A percentile compares a stretch with the other conserved stretches of the same genome.
Conservation (phyloP, 2,329 filamentous ascomycete genomes). For the Bipolaris gigantea region DNA sequence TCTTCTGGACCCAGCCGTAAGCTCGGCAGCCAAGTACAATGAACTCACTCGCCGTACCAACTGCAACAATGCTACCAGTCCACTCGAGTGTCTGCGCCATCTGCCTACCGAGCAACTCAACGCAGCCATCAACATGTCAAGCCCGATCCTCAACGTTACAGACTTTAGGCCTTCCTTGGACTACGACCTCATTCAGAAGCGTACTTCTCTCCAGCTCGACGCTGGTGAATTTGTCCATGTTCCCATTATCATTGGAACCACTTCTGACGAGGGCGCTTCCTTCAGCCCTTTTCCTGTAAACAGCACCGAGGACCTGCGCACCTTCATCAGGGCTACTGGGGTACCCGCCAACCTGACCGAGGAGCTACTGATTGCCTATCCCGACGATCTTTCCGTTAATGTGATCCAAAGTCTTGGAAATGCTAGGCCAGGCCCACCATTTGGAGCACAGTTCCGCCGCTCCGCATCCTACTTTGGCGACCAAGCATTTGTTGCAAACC, state of each 20-base stretch:
- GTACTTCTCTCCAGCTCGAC: constrained; percentile 57
- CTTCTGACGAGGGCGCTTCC: constrained; percentile 65
- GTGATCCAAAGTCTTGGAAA: constrained; percentile 29
- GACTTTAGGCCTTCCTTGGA: constrained; percentile 54
- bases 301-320: constrained; percentile 57
- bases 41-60: constrained; percentile 23
- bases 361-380: constrained; percentile 35
- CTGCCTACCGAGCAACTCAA: constrained; percentile 63
- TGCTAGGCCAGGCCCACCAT: constrained; percentile 19
- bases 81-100: constrained; percentile 56
- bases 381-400: constrained; percentile 31
- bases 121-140: constrained; percentile 52
- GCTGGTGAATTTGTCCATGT: constrained; percentile 65
- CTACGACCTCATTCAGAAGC: constrained; percentile 58
- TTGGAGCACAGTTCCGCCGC: constrained; percentile 56
- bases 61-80: constrained; percentile 30
- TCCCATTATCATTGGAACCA: constrained; percentile 64
- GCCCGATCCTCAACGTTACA: constrained; percentile 27
- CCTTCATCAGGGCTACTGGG: constrained; percentile 40
- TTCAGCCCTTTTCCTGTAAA: constrained; percentile 60
- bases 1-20: constrained; percentile 19
- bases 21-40: constrained; percentile 25
- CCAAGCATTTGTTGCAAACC: constrained; percentile 57
- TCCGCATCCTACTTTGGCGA: constrained; percentile 57
- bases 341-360: constrained; percentile 28